Evolutionary conservation across 2,329 filamentous ascomycete species (phyloP), one percentile per base, ranked within the genome.

Genomic region (Pleurostoma richardsiae): DNA sequence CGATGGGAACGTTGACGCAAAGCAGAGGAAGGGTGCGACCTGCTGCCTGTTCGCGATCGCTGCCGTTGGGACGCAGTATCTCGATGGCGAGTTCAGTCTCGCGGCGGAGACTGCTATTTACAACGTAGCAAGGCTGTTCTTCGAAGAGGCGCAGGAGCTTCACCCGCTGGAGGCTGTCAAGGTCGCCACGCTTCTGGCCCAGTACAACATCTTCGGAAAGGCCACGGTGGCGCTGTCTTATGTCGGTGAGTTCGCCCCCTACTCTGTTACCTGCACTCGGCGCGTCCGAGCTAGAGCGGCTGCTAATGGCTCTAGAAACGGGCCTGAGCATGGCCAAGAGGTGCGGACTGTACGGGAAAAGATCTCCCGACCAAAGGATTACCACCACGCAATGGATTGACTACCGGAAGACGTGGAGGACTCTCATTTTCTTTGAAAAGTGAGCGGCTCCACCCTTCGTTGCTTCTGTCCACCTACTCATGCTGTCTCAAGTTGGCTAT

Each of bases 191-290:
- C 41, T 65, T 38, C 51, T 63, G 29, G 56, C 60, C 31, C 49
- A 63, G 53, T 62, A 56, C 49, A 64, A 64, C 44, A 48, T 64
- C 5, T 50, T 64, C 52, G 51, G 51, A 43, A 61, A 60, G 30
- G 52, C 59, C 4, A 59, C 55, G 0, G 54, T 59, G 10, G 56
- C 60, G 2, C 48, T 62, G 19, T 54, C 55, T 2, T 63, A 60
- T 50, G 49, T 59, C n/a, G 59, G 59, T 61, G 33, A 41, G 56
- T 48, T 29, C 5, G 19, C 19, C 19, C 19, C 19, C 19, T 19
- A 19, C 19, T 19, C 19, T 2, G 19, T 19, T 19, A 19, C 19
- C 19, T 19, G 19, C 19, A 19, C 19, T 19, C 19, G 19, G 19
- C 19, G 19, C 19, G 19, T 19, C 19, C 19, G 19, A 19, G 19